phyloP scores from a whole-genome alignment of 345 rosid species.

The Pugionium dolabratum region DNA sequence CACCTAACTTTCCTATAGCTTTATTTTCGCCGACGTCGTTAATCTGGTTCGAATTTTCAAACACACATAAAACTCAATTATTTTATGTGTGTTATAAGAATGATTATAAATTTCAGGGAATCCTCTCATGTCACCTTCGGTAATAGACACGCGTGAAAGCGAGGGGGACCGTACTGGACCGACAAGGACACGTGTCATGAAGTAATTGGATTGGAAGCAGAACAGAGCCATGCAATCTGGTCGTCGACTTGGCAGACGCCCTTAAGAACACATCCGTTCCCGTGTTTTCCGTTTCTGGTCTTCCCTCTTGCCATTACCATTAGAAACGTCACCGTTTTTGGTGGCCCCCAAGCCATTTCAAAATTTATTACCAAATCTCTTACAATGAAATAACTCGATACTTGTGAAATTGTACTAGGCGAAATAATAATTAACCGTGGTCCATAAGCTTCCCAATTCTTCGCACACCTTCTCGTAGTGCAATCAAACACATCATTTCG shows the following conservation, averaged over 20 bases:
- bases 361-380: no score
- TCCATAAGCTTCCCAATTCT: constrained; percentile 56
- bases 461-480: constrained; percentile 77
- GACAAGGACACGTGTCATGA: constrained; percentile 36
- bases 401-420: no score
- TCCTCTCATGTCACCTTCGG: constrained; percentile 26
- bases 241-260: constrained; percentile 31
- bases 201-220: constrained; percentile 2
- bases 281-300: constrained; percentile 35
- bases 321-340: constrained; percentile 16
- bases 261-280: constrained; percentile 29
- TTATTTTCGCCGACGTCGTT: constrained; percentile 19
- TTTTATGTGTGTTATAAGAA: background rate
- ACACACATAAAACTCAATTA: constrained; percentile 18
- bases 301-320: constrained; percentile 12
- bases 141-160: constrained; percentile 44
- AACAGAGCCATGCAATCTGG: constrained; percentile 47
- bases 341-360: constrained; percentile 20
- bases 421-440: background rate
- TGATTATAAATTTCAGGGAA: background rate
- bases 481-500: constrained; percentile 95
- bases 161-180: constrained; percentile 43
- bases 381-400: no score
- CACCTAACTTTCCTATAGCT: constrained; percentile 28
- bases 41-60: background rate